Evolutionary conservation across 345 rosid genomes (phyloP).

Genomic region (Cochlearia excelsa): DNA sequence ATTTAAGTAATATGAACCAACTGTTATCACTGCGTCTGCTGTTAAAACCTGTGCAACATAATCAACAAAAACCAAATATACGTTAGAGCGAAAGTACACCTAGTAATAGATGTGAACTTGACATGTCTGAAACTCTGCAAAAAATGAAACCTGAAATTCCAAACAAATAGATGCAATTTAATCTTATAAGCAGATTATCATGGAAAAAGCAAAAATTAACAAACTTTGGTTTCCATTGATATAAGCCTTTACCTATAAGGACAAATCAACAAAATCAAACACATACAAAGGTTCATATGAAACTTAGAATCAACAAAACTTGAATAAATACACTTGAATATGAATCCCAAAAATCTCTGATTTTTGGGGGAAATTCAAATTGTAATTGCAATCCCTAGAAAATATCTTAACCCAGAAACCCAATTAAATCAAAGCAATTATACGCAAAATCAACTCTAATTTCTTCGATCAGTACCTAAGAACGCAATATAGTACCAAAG

Average conservation of each 20-base stretch:
- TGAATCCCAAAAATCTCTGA: too few relatives aligned
- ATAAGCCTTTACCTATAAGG: too few relatives aligned
- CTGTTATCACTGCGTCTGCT: conserved; percentile 5
- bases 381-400: conserved; percentile 1
- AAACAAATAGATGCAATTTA: too few relatives aligned
- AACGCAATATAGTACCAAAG: background rate
- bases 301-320: too few relatives aligned
- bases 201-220: too few relatives aligned
- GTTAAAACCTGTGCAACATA: background rate
- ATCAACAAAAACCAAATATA: conserved; percentile 12
- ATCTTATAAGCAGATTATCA: too few relatives aligned
- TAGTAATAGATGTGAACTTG: background rate
- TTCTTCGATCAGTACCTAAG: conserved; percentile 12
- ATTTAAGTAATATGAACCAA: conserved; percentile 33
- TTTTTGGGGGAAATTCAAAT: background rate
- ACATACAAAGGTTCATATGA: too few relatives aligned
- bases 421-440: background rate
- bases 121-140: too few relatives aligned
- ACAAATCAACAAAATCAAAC: too few relatives aligned
- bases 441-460: background rate
- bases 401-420: conserved; percentile 17
- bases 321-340: too few relatives aligned
- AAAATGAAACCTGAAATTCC: too few relatives aligned
- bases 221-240: too few relatives aligned
- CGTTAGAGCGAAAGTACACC: conserved; percentile 1